Base-by-base conservation (phyloP, 202 grass and related monocot species). In the Panicum hallii region DNA sequence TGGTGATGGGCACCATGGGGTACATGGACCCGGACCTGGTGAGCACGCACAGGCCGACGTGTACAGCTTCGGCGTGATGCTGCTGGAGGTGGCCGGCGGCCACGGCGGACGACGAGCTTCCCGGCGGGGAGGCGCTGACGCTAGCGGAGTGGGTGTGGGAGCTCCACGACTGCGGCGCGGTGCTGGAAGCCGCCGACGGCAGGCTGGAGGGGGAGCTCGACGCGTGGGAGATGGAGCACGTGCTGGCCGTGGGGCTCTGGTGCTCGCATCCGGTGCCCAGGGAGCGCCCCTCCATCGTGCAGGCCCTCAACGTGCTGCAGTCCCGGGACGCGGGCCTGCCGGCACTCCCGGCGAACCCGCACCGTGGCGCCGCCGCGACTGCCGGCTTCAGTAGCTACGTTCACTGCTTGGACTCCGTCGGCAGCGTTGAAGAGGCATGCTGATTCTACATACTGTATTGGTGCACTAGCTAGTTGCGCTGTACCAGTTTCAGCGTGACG, bases 41-140 rank as follows among this genome's bases (percentile, higher is more conserved):
- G 22, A 30, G 2, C 68, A 49, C 68, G 68, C 68, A 26, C 68
- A 28, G 4, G 22, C 68, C 68, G 87, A 92, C 19, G 89, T 92
- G 23, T 94, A 83, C 40, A 94, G 89, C 42, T 94, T 89, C 23
- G 86, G 84, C 49, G 40, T 77, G 0, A 55, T 61, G 12, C 47
- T 80, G 9, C 43, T 90, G 67, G 87, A 94, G 84, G 6, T 92
- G 11, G 68, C 44, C 43, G 30, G n/a, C 6, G 44, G 68, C 43
- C 3, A 22, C 45, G 45, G 45, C 38, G 36, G 64, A 10, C 4
- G 57, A 63, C 1, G 65, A 68, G 40, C 20, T 46, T 10, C 67
- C 68, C 12, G 22, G 26, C 12, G n/a, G 68, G 44, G 68, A 48
- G 44, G n/a, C 68, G 22, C 44, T 71, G 68, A 11, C 68, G 12